These are phyloP conservation scores for Aquilaria agallochum DNA, from an alignment of 441 rosid species.

Conservation along the genomic window DNA sequence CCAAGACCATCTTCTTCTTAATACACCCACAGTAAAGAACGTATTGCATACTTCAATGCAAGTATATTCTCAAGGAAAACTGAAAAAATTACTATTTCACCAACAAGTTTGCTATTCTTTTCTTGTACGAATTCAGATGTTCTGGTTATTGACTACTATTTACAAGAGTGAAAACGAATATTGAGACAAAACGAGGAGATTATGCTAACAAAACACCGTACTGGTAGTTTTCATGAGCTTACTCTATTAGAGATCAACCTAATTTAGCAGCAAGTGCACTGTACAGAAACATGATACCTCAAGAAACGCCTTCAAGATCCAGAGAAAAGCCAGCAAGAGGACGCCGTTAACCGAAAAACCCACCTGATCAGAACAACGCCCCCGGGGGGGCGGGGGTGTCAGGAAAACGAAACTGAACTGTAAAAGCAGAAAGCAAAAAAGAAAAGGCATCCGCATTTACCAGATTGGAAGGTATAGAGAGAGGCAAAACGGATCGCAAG, in stretches of 20 bases:
- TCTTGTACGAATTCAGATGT: background rate
- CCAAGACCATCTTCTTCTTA: no score
- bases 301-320: slow-evolving; percentile 90
- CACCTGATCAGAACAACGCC: slow-evolving; percentile 38
- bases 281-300: slow-evolving; percentile 39
- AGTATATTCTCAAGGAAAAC: background rate
- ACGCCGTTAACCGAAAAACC: slow-evolving; percentile 84
- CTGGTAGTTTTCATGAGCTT: no score
- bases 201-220: no score
- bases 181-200: no score
- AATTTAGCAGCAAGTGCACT: no score
- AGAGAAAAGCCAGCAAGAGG: slow-evolving; percentile 67
- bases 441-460: slow-evolving; percentile 16
- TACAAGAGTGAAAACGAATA: no score
- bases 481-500: slow-evolving; percentile 67
- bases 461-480: slow-evolving; percentile 54
- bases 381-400: background rate
- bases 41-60: background rate
- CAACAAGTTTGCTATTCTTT: no score
- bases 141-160: background rate
- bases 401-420: background rate
- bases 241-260: no score
- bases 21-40: no score
- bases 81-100: background rate
- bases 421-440: background rate